phyloP scores from a whole-genome alignment of 352 stramenopile species.

The Pythium periplocum region DNA sequence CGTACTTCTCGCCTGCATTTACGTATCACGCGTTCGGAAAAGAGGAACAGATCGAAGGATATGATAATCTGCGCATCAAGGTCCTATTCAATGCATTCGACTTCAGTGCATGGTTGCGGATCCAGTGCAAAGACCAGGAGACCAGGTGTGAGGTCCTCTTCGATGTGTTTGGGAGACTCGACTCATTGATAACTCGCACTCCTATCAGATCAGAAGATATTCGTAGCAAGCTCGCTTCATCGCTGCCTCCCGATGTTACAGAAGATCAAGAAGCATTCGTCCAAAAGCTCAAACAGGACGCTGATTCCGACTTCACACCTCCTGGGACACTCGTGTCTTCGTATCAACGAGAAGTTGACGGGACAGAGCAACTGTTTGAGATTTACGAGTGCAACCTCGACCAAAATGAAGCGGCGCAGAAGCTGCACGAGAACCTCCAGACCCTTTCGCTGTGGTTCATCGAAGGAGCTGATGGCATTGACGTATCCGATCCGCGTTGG shows the following conservation, averaged over 20 bases:
- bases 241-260: neutral
- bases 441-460: conserved; percentile 81
- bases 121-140: conserved; percentile 50
- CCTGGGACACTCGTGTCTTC: conserved; percentile 32
- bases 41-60: conserved; percentile 64
- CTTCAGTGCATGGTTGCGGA: conserved; percentile 51
- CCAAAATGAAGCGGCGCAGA: conserved; percentile 45
- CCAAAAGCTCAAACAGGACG: too few species aligned
- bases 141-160: conserved; percentile 15
- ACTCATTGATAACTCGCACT: too few species aligned
- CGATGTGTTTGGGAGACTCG: too few species aligned
- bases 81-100: conserved; percentile 62
- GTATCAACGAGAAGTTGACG: conserved; percentile 28
- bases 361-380: conserved; percentile 35
- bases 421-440: conserved; percentile 60
- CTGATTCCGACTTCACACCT: conserved; percentile 27
- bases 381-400: conserved; percentile 63
- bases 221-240: neutral
- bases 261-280: too few species aligned
- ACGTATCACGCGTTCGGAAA: conserved; percentile 82
- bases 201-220: neutral
- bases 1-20: conserved; percentile 54
- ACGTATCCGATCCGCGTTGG: conserved; percentile 73
- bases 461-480: conserved; percentile 75
- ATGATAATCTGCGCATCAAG: conserved; percentile 45